These are phyloP conservation scores for Shiraia sp. DNA, from an alignment of 2,329 filamentous ascomycete species.

Conservation along the genomic window DNA sequence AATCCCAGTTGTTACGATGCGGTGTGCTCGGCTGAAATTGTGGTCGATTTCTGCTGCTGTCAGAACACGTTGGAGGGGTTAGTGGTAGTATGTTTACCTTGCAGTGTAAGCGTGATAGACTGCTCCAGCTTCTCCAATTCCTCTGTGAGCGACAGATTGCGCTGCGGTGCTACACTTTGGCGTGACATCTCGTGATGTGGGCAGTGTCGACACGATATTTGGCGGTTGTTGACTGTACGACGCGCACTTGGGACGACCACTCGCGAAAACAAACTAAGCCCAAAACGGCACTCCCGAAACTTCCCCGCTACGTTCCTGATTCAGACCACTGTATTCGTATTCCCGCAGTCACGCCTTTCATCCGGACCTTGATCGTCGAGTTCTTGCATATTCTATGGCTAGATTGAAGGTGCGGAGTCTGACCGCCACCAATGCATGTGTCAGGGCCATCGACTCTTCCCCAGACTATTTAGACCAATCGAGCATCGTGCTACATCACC, in stretches of 20 bases:
- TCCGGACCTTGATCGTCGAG: no score
- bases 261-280: conserved; percentile 7
- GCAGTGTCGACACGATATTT: neutral
- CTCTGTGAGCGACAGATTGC: conserved; percentile 80
- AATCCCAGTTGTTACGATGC: conserved; percentile 92
- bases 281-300: conserved; percentile 17
- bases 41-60: conserved; percentile 81
- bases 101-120: conserved; percentile 91
- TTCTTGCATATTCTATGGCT: no score
- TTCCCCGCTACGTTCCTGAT: conserved; percentile 14
- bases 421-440: no score
- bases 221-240: conserved; percentile 9
- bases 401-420: no score
- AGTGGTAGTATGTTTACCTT: conserved; percentile 59
- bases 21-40: conserved; percentile 96
- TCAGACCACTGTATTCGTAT: conserved; percentile 2
- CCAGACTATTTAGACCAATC: no score
- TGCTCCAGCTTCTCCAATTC: conserved; percentile 96
- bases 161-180: conserved; percentile 51
- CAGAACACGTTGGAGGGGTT: conserved; percentile 30
- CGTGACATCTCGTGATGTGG: conserved; percentile 53
- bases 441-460: no score
- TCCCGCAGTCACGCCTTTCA: conserved; percentile 6
- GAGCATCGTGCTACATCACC: no score
- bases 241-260: conserved; percentile 19